Conservation (phyloP, 257 asterid genomes). For the Verbascum thapsus region DNA sequence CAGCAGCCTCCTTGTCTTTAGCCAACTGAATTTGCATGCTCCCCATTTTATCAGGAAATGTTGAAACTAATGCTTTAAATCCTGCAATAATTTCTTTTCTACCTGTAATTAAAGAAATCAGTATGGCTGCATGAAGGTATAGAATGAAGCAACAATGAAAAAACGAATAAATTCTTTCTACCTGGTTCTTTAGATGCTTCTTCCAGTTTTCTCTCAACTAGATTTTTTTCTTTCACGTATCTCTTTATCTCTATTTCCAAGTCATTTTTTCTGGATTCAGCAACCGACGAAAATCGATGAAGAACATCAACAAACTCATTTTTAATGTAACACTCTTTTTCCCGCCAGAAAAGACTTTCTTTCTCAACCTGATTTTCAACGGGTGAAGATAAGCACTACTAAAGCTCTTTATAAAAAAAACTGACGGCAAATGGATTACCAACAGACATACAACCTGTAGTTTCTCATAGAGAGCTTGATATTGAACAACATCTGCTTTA, state of each 20-base stretch:
- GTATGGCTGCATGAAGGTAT: conserved; percentile 12
- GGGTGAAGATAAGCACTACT: conserved; percentile 27
- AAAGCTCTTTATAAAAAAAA: conserved; percentile 21
- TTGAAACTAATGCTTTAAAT: conserved; percentile 78
- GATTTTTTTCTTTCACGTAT: conserved; percentile 50
- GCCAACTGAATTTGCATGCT: conserved; percentile 83
- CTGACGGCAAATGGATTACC: conserved; percentile 34
- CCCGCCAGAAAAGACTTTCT: conserved; percentile 87
- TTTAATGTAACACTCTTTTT: conserved; percentile 74
- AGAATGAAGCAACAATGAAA: not conserved
- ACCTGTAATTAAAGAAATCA: conserved; percentile 53
- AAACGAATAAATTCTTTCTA: conserved; percentile 31
- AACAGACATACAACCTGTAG: conserved; percentile 79
- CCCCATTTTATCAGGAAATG: conserved; percentile 92
- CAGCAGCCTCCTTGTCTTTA: conserved; percentile 78
- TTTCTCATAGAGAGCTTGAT: conserved; percentile 81
- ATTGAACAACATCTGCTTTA: conserved; percentile 64
- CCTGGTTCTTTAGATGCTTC: conserved; percentile 87
- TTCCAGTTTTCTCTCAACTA: conserved; percentile 62
- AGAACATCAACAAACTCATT: conserved; percentile 74
- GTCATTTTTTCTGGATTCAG: conserved; percentile 72
- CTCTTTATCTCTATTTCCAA: conserved; percentile 70
- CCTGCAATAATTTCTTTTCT: conserved; percentile 83
- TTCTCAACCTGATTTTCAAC: conserved; percentile 65
- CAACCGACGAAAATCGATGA: conserved; percentile 68